Base-by-base conservation (phyloP, 1,139 yeast species). In the Suhomyces panamericanus region DNA sequence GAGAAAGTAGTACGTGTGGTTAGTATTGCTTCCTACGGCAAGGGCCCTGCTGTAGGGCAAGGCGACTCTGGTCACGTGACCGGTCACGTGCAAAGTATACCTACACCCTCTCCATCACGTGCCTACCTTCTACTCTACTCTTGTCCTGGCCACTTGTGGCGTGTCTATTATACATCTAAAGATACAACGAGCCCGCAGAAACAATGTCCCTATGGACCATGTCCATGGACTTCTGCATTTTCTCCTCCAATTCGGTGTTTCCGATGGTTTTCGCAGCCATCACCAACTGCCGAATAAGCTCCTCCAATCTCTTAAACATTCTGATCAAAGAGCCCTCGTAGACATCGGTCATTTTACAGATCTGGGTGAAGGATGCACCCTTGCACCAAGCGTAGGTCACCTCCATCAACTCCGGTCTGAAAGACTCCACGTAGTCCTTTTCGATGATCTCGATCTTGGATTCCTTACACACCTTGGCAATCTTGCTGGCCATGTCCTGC, bases 341-440 rank as follows among this genome's bases (percentile, higher is more conserved):
- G 37, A 95, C 98, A 62, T 93, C 99, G 0, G 99, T 93, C 97
- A 93, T 89, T 66, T 91, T 91, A 71, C 98, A 93, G 50, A 93
- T 91, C 63, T 91, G 97, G 0, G 97, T 91, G 66, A 95, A 95
- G 0, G 93, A 73, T 4, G 96, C 96, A 26, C 98, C 98, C 61
- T 86, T 85, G 63, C 97, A 88, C 99, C 99, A 95, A 37, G 95
- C 89, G 66, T 70, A 89, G 0, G 95, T 96, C 41, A 93, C 98
- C 62, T 90, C 98, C 98, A 95, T 91, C 53, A 95, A 75, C 61
- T 93, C 96, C 20, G 90, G 85, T 64, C 96, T 82, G 73, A 93
- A 95, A 27, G 85, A 78, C 61, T 90, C 96, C 35, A 93, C 85
- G 60, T 93, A 95, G 50, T 91, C 98, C 58, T 89, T 89, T 61